These are phyloP conservation scores for Phaeophleospora eucalypticola DNA, from an alignment of 2,329 filamentous ascomycete genomes.

Conservation along the genomic window DNA sequence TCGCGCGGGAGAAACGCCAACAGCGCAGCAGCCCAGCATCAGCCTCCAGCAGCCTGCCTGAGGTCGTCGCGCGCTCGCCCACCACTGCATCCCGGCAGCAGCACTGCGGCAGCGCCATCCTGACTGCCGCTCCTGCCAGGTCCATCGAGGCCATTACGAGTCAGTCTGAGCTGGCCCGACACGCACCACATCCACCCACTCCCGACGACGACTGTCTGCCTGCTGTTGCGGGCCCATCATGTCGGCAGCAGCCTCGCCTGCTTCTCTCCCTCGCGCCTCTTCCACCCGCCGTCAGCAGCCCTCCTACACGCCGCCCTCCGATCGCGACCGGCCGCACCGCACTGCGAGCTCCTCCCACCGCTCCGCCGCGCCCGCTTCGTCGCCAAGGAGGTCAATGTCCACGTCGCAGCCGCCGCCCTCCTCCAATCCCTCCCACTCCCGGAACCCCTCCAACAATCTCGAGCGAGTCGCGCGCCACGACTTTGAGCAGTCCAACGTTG, in stretches of 20 bases:
- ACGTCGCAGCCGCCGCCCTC: conserved; percentile 28
- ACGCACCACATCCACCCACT: neutral
- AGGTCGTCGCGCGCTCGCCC: no score
- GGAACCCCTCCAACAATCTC: conserved; percentile 46
- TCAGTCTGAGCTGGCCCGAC: neutral
- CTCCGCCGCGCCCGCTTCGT: conserved; percentile 28
- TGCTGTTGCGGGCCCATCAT: conserved; percentile 15
- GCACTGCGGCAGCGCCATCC: no score
- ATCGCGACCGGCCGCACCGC: conserved; percentile 45
- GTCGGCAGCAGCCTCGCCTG: conserved; percentile 45
- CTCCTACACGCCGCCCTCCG: conserved; percentile 42
- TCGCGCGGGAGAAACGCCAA: no score
- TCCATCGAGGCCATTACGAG: no score
- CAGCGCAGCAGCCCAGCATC: no score
- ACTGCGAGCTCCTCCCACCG: conserved; percentile 32
- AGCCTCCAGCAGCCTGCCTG: no score
- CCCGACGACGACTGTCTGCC: no score
- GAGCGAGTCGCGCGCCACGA: conserved; percentile 61
- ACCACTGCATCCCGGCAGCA: no score
- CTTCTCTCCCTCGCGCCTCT: conserved; percentile 46
- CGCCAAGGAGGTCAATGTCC: conserved; percentile 36
- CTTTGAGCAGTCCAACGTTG: conserved; percentile 67
- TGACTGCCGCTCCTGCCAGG: no score
- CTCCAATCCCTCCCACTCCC: conserved; percentile 27
- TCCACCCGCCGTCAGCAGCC: conserved; percentile 45